phyloP scores from a whole-genome alignment of 2,329 filamentous ascomycete genomes.

The Colletotrichum gigasporum region DNA sequence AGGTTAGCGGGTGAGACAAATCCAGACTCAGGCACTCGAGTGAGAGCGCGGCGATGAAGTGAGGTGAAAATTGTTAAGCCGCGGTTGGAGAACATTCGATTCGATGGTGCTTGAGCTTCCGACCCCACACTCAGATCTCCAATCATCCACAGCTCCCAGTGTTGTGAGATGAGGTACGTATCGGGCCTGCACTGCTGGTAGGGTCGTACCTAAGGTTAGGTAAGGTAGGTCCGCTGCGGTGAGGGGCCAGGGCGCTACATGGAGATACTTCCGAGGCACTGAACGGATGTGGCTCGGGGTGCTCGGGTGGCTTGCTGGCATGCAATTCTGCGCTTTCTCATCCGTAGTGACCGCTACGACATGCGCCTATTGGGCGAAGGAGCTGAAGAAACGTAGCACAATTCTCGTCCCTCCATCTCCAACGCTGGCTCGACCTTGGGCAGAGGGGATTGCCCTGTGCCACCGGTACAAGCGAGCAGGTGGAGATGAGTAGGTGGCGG shows the following conservation, averaged over 20 bases:
- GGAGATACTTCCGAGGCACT: conserved; percentile 10
- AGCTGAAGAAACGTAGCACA: conserved; percentile 25
- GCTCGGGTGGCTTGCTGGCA: conserved; percentile 28
- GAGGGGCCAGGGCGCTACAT: conserved; percentile 5
- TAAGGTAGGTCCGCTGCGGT: neutral
- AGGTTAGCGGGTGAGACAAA: neutral
- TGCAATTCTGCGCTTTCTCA: neutral
- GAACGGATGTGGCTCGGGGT: conserved; percentile 13
- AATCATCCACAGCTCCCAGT: neutral
- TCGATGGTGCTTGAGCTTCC: conserved; percentile 3
- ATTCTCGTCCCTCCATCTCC: neutral
- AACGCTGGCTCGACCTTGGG: conserved; percentile 1
- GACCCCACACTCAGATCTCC: conserved; percentile 16
- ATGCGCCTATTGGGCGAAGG: conserved; percentile 4
- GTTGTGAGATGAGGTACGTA: too few relatives aligned
- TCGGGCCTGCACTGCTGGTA: too few relatives aligned
- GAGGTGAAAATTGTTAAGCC: conserved; percentile 20
- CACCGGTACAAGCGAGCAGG: too few relatives aligned
- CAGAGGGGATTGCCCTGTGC: neutral
- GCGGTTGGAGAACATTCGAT: conserved; percentile 24
- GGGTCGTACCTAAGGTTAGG: neutral
- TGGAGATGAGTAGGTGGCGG: neutral
- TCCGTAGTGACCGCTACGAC: neutral
- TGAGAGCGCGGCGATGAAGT: neutral
- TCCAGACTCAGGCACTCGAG: neutral